phyloP scores from a whole-genome alignment of 2,329 filamentous ascomycete genomes.

The Trichoderma atrobrunneum region DNA sequence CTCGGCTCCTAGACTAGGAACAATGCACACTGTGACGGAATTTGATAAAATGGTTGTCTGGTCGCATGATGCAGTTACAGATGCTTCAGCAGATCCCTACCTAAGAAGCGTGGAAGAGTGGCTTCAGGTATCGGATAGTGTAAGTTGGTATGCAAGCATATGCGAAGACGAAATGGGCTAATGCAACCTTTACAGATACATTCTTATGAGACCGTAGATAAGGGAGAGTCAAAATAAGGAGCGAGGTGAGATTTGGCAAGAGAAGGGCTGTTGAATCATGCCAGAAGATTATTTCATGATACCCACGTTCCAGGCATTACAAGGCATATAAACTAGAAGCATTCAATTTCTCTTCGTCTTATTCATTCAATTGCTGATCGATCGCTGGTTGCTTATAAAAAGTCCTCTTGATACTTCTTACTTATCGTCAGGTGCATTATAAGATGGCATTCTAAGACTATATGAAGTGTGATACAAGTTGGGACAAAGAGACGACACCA shows the following conservation, averaged over 20 bases:
- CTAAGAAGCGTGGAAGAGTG: conserved; percentile 76
- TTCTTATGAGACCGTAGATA: conserved; percentile 8
- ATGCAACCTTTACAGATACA: conserved; percentile 20
- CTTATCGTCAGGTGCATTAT: neutral
- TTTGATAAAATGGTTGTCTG: conserved; percentile 81
- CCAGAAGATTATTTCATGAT: neutral
- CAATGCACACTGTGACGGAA: conserved; percentile 59
- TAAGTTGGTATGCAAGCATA: conserved; percentile 34
- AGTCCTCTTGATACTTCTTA: neutral
- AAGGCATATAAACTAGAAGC: neutral
- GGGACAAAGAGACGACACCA: neutral
- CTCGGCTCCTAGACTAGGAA: conserved; percentile 47
- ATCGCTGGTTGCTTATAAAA: neutral
- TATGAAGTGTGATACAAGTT: neutral
- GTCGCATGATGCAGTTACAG: conserved; percentile 70
- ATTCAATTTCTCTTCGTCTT: neutral
- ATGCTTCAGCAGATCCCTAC: conserved; percentile 64
- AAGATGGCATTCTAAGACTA: neutral
- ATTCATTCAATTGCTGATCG: neutral
- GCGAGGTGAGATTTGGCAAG: neutral
- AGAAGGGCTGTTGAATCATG: neutral
- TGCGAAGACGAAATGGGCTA: neutral
- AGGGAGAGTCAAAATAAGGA: neutral
- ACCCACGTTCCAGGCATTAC: neutral
- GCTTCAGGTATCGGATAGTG: conserved; percentile 68